Evolutionary conservation across 2,329 filamentous ascomycete genomes (phyloP), one percentile per base, ranked within the genome.

Genomic region (Cladobotryum mycophilum): DNA sequence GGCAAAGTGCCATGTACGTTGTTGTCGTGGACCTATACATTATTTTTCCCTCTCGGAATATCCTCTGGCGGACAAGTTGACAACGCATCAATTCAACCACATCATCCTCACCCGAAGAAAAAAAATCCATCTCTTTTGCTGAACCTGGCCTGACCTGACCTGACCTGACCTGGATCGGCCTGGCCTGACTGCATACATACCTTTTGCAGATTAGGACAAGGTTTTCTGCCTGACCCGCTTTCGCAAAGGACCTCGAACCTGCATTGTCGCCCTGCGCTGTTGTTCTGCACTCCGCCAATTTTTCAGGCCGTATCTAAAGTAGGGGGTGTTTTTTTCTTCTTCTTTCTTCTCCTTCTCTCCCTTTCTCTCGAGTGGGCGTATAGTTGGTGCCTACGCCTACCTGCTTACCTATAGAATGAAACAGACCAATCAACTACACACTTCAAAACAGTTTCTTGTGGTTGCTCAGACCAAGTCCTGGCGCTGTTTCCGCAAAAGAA

Each of bases 1-100:
- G 25, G 25, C 25, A 38, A 9, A 38, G 36, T 38, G 2, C 14
- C 36, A 38, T n/a, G 14, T 38, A n/a, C 5, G 15, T 17, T 38
- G 36, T 38, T 38, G 36, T 38, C 36, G 36, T 38, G 36, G 18
- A 17, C 40, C 40, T 41, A 41, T 41, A 22, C 46, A 45, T 48
- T 38, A 22, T 25, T 49, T 45, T 47, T 47, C 42, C 52, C 34
- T 54, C 47, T 65, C 61, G 62, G 60, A 45, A 44, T 54, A 61
- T 67, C 52, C 53, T 66, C 55, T 68, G 63, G 66, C 56, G 55
- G 55, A 62, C 57, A 60, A 63, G 61, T 68, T 77, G 75, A 76
- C 74, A 77, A 76, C 74, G 69, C 72, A 76, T 76, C 73, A 73
- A 38, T 38, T 38, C 64, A 30, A 30, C 25, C 68, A 62, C 64